Evolutionary conservation across 805 yeast genomes (phyloP), one percentile per base, ranked within the genome.

Genomic region (Hanseniaspora hatyaiensis): DNA sequence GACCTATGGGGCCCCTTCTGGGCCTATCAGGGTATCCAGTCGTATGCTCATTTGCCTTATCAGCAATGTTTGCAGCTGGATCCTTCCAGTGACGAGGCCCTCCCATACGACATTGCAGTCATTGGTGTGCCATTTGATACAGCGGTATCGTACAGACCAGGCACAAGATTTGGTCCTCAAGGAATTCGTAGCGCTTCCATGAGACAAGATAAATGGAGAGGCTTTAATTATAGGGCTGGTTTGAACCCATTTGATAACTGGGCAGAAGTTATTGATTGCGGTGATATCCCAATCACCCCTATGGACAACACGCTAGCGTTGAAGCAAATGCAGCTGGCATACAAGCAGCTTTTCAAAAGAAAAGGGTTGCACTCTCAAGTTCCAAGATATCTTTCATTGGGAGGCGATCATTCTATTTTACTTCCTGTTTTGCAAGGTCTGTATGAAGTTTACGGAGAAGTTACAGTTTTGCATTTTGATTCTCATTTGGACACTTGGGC

Each of bases 61-160:
- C 67, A 73, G 32, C 69, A 68, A 51, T 84, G 94, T 58, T 67
- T 83, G 15, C 39, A 71, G 2, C 62, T 74, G 28, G 61, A 73
- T 9, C 36, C 44, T 15, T 11, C 20, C 2, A 18, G 28, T 22
- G 18, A 24, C 33, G 67, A 70, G 3, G 51, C 58, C 3, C 55
- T 65, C 2, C 34, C 29, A 9, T 85, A 70, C 54, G 94, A 84
- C 55, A 72, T 84, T 40, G 94, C 78, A 0, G 53, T 84, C 13
- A 70, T 83, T 49, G 94, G 94, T 4, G 80, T 81, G 3, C 94
- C 94, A 0, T 84, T 83, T 55, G 94, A 83, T 57, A 82, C 92
- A 4, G 89, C 89, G 0, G 78, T 78, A 0, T 72, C 86, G 1
- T 83, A 78, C 61, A 69, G 94, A 44, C 73, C 87, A 0, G 94